Evolutionary conservation across 2,329 filamentous ascomycete species (phyloP), one percentile per base, ranked within the genome.

Genomic region (Ceratocystis destructans): DNA sequence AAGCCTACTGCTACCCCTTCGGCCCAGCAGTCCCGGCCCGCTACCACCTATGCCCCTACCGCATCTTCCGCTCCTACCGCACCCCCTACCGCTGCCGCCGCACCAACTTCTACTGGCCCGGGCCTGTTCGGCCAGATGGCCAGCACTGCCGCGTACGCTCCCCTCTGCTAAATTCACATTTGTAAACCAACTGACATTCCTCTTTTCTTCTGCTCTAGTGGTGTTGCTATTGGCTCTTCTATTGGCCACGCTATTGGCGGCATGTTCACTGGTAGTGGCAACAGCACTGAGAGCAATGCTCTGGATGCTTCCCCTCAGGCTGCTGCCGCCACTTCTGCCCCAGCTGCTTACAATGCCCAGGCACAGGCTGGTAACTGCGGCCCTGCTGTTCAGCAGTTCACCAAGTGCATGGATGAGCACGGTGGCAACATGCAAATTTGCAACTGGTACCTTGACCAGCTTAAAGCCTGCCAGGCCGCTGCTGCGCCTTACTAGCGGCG

Each of bases 101-200:
- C 77, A 64, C 82, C 83, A 64, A 76, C 77, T 64, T 82, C 83
- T 65, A 82, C 87, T 70, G 89, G 91, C 33, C 87, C 90, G 4
- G 93, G 94, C 70, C 82, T 99, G 10, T 90, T 99, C 72, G 93
- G 90, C 68, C 90, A 97, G 82, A 96, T 99, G 89, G 94, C 94
- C 71, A 91, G 87, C 75, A 99, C 94, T 67, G 94, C 94, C 76
- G 94, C 94, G 93, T 97, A 87, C 80, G 91, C 55, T 31, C 31
- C 28, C 8, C 64, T 37, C 31, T 37, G 33, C 31, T 12, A 48
- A 10, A 22, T 6, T 57, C 28, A 15, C 3, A 20, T 63, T 71
- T 63, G 67, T 64, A n/a, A n/a, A 3, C 62, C 12, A 10, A 22
- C n/a, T 50, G 53, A 46, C 61, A 4, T 28, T 41, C 25, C 4